Base-by-base conservation (phyloP, 163 green algal genomes). In the Volvox carteri region DNA sequence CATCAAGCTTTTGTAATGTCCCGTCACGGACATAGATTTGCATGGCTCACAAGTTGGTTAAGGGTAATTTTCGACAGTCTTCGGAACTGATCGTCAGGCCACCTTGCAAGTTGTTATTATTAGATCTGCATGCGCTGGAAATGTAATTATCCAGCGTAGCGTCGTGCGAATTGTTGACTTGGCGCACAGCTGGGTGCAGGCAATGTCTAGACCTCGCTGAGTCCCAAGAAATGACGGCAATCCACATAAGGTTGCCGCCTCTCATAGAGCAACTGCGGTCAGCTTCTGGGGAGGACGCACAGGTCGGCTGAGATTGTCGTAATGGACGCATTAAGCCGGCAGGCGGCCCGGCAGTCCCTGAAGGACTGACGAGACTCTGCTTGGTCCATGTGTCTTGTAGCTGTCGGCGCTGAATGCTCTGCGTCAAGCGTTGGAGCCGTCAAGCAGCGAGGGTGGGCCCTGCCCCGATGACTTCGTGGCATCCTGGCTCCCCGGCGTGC, bases 391-490 rank as follows among this genome's bases (percentile, higher is more conserved):
- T 65, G 28, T 6, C 46, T 28, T 41, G 50, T 74, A 88, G 83
- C 9, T 88, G 9, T 23, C 25, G 25, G 83, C 83, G 11, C 83
- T 88, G 48, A 35, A 33, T 21, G 83, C 83, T 1, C 68, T 88
- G 14, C 83, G 83, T 12, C 54, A 74, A 46, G 83, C 83, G 25
- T 65, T 88, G 83, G 83, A 88, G 25, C 68, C 83, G 6, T 18
- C 33, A 12, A 79, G 35, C 25, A 25, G 18, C 23, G 83, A 81
- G 1, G 39, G 16, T 0, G 46, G 46, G 6, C 83, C 83, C 5
- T 88, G 83, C n/a, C 37, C 46, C 4, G 70, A 88, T 41, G 68
- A 88, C 50, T 81, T 88, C 50, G 68, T 81, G 4, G 68, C 68
- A 2, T 72, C 37, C 48, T 88, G 83, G 83, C 83, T 88, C 4